Evolutionary conservation across 257 asterid species (phyloP).

Genomic region (Salvia hispanica): DNA sequence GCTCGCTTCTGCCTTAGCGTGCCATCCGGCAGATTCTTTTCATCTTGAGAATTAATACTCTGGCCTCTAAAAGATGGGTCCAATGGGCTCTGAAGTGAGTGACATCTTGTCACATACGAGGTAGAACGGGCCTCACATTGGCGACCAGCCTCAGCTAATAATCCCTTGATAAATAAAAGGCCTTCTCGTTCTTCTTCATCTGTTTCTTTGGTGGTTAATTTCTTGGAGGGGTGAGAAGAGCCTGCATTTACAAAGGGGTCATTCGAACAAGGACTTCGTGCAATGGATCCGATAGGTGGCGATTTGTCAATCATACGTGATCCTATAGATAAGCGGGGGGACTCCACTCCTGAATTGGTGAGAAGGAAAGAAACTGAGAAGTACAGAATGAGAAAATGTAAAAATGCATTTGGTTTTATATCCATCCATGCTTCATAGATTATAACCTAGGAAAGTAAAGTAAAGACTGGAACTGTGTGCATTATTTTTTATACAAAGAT

Average conservation of each 20-base stretch:
- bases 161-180: conserved; percentile 52
- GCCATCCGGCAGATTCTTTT: conserved; percentile 60
- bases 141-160: conserved; percentile 62
- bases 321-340: conserved; percentile 37
- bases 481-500: not conserved
- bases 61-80: conserved; percentile 75
- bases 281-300: conserved; percentile 89
- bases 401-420: not conserved
- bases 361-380: conserved; percentile 15
- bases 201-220: conserved; percentile 44
- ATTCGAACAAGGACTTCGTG: conserved; percentile 71
- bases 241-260: conserved; percentile 57
- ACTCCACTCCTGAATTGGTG: conserved; percentile 52
- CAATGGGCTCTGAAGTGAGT: conserved; percentile 75
- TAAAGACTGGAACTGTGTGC: not conserved
- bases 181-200: conserved; percentile 70
- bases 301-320: conserved; percentile 83
- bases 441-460: not conserved
- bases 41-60: conserved; percentile 46
- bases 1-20: conserved; percentile 68
- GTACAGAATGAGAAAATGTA: not conserved
- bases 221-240: conserved; percentile 50
- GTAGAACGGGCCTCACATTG: conserved; percentile 48
- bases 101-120: conserved; percentile 54
- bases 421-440: not conserved